Evolutionary conservation across 257 asterid genomes (phyloP), one percentile per base, ranked within the genome.

Genomic region (Jaltomata sinuosa): DNA sequence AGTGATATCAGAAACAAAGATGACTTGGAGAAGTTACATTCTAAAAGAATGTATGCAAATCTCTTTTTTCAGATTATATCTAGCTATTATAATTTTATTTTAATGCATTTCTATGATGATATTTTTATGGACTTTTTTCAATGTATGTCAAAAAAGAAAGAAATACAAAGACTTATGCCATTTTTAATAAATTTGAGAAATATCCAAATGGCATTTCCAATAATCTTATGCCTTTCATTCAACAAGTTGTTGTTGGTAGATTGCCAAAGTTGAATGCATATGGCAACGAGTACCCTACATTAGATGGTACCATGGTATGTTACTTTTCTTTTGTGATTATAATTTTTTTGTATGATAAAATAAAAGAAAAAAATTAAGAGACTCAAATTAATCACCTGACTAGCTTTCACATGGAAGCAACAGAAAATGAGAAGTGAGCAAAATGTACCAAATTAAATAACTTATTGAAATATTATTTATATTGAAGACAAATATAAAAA

Each of bases 221-320:
- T 89, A 94, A 96, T 88, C 98, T 94, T 27, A 93, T 94, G 98
- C 99, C 98, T 85, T 96, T 91, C 84, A 94, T 96, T 80, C 92
- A 93, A 34, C 99, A 93, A 89, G 98, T 96, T 62, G 98, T 98
- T 8, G 97, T 96, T 57, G 99, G 98, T 77, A 85, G 99, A 89
- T 88, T 93, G 77, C 93, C 92, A 0, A 96, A 93, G 95, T 86
- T 96, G 67, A 96, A 93, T 83, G 96, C 94, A 2, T 96, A 92
- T 53, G 99, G 99, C 25, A 92, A 91, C 80, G 97, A 96, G 89
- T 96, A 96, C 86, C 99, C 99, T 84, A n/a, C 98, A 6, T 93
- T 83, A 6, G 99, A 96, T 92, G 98, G 99, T 42, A 96, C 92
- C 31, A 97, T 98, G 88, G 98, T 96, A 91, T 27, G 93, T 49